Evolutionary conservation across 768 basidiomycete species (phyloP), one percentile per base, ranked within the genome.

Genomic region (Lactifluus hygrophoroides): DNA sequence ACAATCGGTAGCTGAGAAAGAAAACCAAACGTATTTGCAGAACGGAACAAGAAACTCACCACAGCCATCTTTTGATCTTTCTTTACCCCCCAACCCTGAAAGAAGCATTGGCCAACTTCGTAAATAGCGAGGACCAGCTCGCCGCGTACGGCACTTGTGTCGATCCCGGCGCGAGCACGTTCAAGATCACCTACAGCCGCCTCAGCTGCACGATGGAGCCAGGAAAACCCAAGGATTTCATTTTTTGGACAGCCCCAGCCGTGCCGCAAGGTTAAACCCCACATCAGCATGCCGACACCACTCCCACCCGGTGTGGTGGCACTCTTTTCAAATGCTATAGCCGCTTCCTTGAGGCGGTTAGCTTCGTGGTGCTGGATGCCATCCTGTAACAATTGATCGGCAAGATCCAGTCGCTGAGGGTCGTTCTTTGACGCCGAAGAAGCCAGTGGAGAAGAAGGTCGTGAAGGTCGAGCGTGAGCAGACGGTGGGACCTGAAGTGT

Each of bases 11-110:
- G 14, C 27, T 51, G 23, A n/a, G 27, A 11, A 7, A 25, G 25
- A 37, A n/a, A 47, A 43, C 21, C 9, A 23, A 57, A 47, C 10
- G 30, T 23, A 35, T 34, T 23, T 30, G 28, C 32, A 56, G 52
- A n/a, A 21, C 25, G 44, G 30, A 46, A 48, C 10, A 7, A 17
- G 32, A 2, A 13, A 79, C 86, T 56, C 69, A 89, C 87, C 25
- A 91, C 84, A 6, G 81, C 90, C 89, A 94, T 90, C 77, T 87
- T 90, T 74, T 88, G 85, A 70, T 94, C 90, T 69, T 90, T 90
- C 28, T 73, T 68, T 13, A 91, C 84, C 8, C 93, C 93, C 91
- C 92, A 94, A 1, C 92, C 93, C 51, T 91, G 89, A 68, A 88
- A 89, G 72, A 93, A 95, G 68, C 90, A 92, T 70, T 91, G 89